Evolutionary conservation across 2,329 filamentous ascomycete species (phyloP), one percentile per base, ranked within the genome.

Genomic region (Fusarium beomiforme): DNA sequence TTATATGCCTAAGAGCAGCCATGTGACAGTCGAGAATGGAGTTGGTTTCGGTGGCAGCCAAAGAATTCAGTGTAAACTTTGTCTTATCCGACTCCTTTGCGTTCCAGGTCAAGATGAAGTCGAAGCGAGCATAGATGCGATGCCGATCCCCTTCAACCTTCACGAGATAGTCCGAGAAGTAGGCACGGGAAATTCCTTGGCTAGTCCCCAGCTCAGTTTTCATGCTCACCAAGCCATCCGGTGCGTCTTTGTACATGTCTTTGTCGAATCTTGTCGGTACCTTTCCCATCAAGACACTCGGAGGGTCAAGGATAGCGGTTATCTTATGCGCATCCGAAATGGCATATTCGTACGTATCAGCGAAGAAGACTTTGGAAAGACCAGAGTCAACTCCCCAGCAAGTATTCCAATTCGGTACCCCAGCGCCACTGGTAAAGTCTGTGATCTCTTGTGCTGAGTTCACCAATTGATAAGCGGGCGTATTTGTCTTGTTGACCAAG

Each of bases 201-300:
- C 39, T 21, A 2, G 13, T 23, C 5, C n/a, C 39, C n/a, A 23
- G 5, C 5, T 14, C 5, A 4, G 23, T 17, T 17, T 36, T 23
- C 39, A 42, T 42, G 5, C 14, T n/a, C 2, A 42, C 39, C n/a
- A 42, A 17, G 12, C 21, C 39, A 6, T 24, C 13, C 21, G 39
- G 21, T 16, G 21, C 39, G 21, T 42, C 39, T 23, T 23, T 7
- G 8, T 23, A 24, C 13, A 16, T 16, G 8, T 23, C 12, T 9
- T 6, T 42, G 12, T 42, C 39, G 5, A 1, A 8, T 8, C 0
- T 6, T 4, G 4, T 23, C 7, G 14, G 21, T 9, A 16, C 4
- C 13, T 42, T 42, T 8, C 39, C 21, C 8, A 42, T 23, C 13
- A 24, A 16, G 21, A 23, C 8, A 13, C 39, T 23, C 13, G 39